Conservation (phyloP, 208 protist species). For the Leishmania turanica region DNA sequence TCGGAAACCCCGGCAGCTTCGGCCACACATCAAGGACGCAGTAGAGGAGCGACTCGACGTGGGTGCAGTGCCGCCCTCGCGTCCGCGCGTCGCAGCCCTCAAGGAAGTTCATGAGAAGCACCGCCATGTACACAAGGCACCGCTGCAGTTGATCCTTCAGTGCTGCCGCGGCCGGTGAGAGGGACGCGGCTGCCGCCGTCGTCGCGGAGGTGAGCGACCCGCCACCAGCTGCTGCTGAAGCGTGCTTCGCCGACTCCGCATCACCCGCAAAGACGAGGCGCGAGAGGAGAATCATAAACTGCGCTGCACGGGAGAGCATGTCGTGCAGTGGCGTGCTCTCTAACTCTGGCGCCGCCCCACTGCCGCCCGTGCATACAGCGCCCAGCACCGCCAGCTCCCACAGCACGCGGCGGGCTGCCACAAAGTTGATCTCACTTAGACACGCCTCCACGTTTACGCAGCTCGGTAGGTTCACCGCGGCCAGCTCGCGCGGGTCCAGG, state of each 20-base stretch:
- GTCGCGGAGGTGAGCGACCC: slow-evolving; percentile 1
- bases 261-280: slow-evolving; percentile 19
- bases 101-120: slow-evolving; percentile 39
- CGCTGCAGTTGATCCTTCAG: slow-evolving; percentile 29
- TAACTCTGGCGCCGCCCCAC: slow-evolving; percentile 3
- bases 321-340: slow-evolving; percentile 8
- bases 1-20: slow-evolving; percentile 30
- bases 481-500: slow-evolving; percentile 17
- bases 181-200: neutral
- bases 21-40: slow-evolving; percentile 50
- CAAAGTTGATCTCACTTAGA: slow-evolving; percentile 16
- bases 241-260: neutral
- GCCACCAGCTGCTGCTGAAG: neutral
- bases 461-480: slow-evolving; percentile 8
- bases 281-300: slow-evolving; percentile 32
- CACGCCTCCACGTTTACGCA: slow-evolving; percentile 13
- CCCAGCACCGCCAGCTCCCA: slow-evolving; percentile 35
- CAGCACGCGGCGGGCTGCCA: slow-evolving; percentile 20
- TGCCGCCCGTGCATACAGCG: slow-evolving; percentile 15
- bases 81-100: slow-evolving; percentile 28
- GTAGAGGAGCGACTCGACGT: slow-evolving; percentile 37
- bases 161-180: slow-evolving; percentile 14
- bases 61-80: slow-evolving; percentile 18
- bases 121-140: slow-evolving; percentile 34
- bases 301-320: slow-evolving; percentile 25